A percentile compares a stretch with the other conserved stretches of the same genome.
Evolutionary conservation across 371 early-diverging fungal species (phyloP).

Genomic region (Mortierella sp.): DNA sequence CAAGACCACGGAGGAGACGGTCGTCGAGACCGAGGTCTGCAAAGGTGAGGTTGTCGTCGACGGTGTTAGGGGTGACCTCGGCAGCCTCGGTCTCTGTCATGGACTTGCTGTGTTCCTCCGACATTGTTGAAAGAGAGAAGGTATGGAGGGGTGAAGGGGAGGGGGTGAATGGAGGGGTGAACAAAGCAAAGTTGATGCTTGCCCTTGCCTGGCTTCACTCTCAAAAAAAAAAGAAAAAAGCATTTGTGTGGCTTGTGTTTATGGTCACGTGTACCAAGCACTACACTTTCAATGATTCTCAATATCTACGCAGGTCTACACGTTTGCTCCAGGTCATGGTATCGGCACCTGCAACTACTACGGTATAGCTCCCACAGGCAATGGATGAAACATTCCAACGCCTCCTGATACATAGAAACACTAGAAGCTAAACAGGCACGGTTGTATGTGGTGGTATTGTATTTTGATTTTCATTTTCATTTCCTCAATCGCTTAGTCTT

Average conservation of each 20-base stretch:
- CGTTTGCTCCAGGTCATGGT: no score
- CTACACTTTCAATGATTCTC: no score
- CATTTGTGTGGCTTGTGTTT: constrained; percentile 3
- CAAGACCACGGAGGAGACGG: constrained; percentile 88
- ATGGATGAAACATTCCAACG: no score
- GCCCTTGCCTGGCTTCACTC: neutral
- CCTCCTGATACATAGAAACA: no score
- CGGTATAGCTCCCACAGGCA: no score
- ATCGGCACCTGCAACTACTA: no score
- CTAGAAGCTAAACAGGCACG: neutral
- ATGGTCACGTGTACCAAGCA: neutral
- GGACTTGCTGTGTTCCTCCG: neutral
- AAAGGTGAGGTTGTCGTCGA: constrained; percentile 51
- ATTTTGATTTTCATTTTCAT: constrained; percentile 9
- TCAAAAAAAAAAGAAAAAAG: constrained; percentile 11
- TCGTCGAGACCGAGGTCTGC: constrained; percentile 80
- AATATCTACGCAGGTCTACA: no score
- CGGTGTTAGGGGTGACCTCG: constrained; percentile 49
- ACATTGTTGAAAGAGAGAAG: neutral
- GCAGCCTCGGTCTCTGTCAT: constrained; percentile 53
- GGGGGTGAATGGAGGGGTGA: neutral
- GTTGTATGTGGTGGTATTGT: constrained; percentile 5
- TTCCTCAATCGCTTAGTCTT: constrained; percentile 75
- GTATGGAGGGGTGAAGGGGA: neutral
- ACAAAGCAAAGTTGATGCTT: neutral